These are phyloP conservation scores for Dendrobium huoshanense DNA, from an alignment of 106 monocot genomes.

Conservation along the genomic window DNA sequence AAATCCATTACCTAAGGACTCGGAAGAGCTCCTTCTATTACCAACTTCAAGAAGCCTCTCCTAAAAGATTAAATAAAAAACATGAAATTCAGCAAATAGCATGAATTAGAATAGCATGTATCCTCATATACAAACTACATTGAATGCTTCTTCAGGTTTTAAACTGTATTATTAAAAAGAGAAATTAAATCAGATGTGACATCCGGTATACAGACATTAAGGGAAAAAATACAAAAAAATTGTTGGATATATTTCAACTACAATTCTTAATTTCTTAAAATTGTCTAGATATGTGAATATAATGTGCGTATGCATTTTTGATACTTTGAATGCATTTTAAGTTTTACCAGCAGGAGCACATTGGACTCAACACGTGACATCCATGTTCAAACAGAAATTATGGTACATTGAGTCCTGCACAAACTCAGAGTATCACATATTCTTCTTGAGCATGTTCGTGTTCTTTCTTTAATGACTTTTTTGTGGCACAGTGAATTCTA, in stretches of 20 bases:
- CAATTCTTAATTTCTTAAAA: background rate
- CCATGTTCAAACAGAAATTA: background rate
- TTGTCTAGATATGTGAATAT: background rate
- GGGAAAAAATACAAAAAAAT: background rate
- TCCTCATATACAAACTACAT: background rate
- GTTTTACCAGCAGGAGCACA: background rate
- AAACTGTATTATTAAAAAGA: background rate
- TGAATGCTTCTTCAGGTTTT: background rate
- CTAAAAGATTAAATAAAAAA: conserved; percentile 15
- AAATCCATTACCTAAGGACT: conserved; percentile 26
- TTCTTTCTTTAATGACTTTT: background rate
- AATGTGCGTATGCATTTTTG: background rate
- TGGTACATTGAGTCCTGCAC: background rate
- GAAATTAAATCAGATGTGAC: background rate
- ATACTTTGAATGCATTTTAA: background rate
- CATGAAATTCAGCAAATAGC: conserved; percentile 8
- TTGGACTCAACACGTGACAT: background rate
- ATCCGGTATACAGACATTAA: background rate
- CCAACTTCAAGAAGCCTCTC: conserved; percentile 88
- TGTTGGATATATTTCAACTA: background rate
- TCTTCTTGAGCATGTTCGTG: background rate
- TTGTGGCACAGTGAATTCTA: background rate
- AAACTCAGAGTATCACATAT: background rate
- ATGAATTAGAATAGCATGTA: background rate
- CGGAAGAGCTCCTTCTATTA: conserved; percentile 31